phyloP scores from a whole-genome alignment of 2,329 filamentous ascomycete genomes.

The Sporothrix curviconia region DNA sequence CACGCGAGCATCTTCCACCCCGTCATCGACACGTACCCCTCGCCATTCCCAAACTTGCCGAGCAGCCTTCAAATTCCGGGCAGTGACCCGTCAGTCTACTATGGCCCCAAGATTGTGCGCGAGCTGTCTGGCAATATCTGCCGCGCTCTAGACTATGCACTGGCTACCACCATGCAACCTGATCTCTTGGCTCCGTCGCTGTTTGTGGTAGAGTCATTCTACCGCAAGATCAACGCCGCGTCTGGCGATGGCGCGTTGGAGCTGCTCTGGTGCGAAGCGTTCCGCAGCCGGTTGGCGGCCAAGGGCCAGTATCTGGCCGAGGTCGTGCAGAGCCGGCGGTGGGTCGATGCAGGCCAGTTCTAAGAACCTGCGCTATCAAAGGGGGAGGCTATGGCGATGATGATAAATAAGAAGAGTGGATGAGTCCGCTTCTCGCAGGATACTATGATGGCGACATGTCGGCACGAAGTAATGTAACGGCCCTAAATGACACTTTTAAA shows the following conservation, averaged over 20 bases:
- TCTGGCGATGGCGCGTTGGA: constrained; percentile 39
- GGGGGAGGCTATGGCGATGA: not conserved
- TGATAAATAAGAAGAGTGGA: not conserved
- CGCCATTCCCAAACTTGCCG: constrained; percentile 30
- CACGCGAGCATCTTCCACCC: constrained; percentile 40
- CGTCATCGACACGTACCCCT: constrained; percentile 34
- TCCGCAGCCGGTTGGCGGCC: constrained; percentile 32
- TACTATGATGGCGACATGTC: too few species aligned
- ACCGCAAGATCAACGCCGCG: constrained; percentile 31
- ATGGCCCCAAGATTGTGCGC: constrained; percentile 31
- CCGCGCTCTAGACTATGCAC: constrained; percentile 42
- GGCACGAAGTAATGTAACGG: too few species aligned
- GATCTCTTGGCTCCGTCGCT: constrained; percentile 41
- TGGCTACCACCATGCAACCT: constrained; percentile 39
- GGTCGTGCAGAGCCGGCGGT: constrained; percentile 33
- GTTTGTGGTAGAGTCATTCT: constrained; percentile 37
- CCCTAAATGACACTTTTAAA: too few species aligned
- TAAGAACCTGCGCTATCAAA: constrained; percentile 6
- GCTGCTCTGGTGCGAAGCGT: constrained; percentile 42
- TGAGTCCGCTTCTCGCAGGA: too few species aligned
- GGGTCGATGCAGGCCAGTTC: constrained; percentile 28
- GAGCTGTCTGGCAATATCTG: constrained; percentile 45
- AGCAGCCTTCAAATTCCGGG: constrained; percentile 35
- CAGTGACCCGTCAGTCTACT: constrained; percentile 20
- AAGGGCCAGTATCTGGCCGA: constrained; percentile 38